Base-by-base conservation (phyloP, 2,329 filamentous ascomycete genomes). In the Fusarium musae region DNA sequence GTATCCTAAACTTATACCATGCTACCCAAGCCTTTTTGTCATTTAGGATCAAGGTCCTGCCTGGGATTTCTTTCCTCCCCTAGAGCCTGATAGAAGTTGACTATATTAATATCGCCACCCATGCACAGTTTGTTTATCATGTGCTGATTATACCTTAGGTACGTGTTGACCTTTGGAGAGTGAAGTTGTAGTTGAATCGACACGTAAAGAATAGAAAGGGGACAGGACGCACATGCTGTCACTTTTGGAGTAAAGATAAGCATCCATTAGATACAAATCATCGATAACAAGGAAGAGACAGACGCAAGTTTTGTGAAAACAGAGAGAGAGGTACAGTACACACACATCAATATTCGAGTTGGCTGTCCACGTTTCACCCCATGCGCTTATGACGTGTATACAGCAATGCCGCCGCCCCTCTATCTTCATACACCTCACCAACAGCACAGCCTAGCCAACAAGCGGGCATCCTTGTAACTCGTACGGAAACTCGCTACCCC, bases 311-410 rank as follows among this genome's bases (percentile, higher is more conserved):
- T 42, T 16, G 34, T 50, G 19, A 40, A 61, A n/a, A 61, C n/a
- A 39, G 26, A 26, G 26, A 26, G 23, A 39, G 30, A 39, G 26
- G 26, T 28, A 26, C 23, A 28, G 17, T 28, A 21, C 26, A 28
- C 26, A 26, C 17, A 43, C 46, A 42, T 60, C 47, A 53, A 28
- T 23, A 40, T 39, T 53, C 28, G 30, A 26, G 32, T 63, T 39
- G 34, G 34, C 34, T 54, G 23, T 54, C 36, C 23, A 36, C 21
- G 46, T 49, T 62, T 54, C 42, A 54, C 26, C 43, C 28, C 43
- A 69, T 69, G 50, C 46, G 56, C 39, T 69, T 69, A 69, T 69
- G 66, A 56, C 65, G 50, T 63, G 52, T 69, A 63, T 49, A 37
- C 34, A 36, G 10, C 62, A 58, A 70, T 57, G 23, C 50, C 21